Percentiles rank a stretch among this genome's conserved stretches.
These are phyloP conservation scores for Euphorbia schlechtendalii DNA, from an alignment of 441 rosid species.

Conservation along the genomic window DNA sequence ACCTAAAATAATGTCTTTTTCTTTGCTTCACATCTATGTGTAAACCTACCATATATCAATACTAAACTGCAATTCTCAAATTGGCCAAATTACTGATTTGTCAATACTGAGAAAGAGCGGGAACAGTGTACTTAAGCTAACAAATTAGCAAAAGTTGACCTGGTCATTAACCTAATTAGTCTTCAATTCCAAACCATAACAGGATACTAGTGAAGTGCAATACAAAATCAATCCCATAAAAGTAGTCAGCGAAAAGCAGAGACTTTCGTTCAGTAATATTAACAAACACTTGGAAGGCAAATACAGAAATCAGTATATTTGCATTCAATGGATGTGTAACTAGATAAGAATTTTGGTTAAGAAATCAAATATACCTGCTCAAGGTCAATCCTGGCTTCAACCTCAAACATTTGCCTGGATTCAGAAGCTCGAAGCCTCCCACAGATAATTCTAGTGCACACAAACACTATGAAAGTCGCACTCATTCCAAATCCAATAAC, in stretches of 20 bases:
- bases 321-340: not conserved
- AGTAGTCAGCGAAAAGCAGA: not conserved
- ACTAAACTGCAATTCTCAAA: not conserved
- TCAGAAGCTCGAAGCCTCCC: conserved; percentile 37
- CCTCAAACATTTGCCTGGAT: conserved; percentile 40
- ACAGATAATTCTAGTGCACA: conserved; percentile 55
- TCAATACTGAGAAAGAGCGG: too few relatives aligned
- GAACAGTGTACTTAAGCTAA: too few relatives aligned
- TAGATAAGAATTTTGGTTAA: not conserved
- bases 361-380: conserved; percentile 36
- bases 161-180: too few relatives aligned
- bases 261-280: not conserved
- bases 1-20: not conserved
- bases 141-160: not conserved
- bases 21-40: not conserved
- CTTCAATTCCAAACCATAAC: not conserved
- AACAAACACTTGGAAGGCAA: not conserved
- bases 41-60: not conserved
- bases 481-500: conserved; percentile 60
- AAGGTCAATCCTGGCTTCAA: conserved; percentile 41
- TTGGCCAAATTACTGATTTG: not conserved
- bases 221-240: not conserved
- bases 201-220: not conserved
- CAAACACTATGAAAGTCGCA: conserved; percentile 50
- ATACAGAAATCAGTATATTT: not conserved